phyloP scores from a whole-genome alignment of 805 yeast genomes.

The Yarrowia sp. region DNA sequence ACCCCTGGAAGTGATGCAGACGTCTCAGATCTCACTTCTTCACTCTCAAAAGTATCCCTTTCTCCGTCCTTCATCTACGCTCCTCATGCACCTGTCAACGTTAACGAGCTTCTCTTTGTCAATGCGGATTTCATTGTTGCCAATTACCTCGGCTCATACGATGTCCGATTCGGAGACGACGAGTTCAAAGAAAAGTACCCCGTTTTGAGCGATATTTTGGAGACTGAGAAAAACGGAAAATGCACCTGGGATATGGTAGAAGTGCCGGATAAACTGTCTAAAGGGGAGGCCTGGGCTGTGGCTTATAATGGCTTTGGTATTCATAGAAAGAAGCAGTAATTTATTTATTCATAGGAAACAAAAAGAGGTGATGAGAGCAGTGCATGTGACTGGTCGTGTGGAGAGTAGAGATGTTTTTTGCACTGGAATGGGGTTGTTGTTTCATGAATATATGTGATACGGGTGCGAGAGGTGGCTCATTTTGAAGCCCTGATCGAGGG shows the following conservation, averaged over 20 bases:
- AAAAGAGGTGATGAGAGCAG: too few species aligned
- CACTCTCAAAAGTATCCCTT: background rate
- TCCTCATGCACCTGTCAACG: conserved; percentile 70
- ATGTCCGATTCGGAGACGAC: conserved; percentile 47
- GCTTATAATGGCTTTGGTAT: conserved; percentile 38
- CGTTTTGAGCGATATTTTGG: conserved; percentile 42
- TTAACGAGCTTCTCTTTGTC: conserved; percentile 1
- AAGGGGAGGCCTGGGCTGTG: conserved; percentile 35
- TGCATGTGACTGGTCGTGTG: too few species aligned
- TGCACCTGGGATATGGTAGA: conserved; percentile 28
- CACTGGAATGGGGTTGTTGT: too few species aligned
- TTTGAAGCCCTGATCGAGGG: too few species aligned
- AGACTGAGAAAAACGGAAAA: background rate
- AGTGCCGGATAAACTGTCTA: conserved; percentile 28
- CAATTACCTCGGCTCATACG: conserved; percentile 53
- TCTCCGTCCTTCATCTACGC: conserved; percentile 49
- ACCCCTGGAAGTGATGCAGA: background rate
- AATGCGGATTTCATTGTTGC: conserved; percentile 40
- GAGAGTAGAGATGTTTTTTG: too few species aligned
- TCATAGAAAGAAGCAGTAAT: conserved; percentile 27
- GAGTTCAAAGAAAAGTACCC: conserved; percentile 49
- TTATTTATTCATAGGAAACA: background rate
- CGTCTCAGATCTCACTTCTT: background rate
- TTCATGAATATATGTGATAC: too few species aligned
- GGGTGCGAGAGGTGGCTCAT: too few species aligned